phyloP scores from a whole-genome alignment of 805 yeast species.

The Candida oleophila region DNA sequence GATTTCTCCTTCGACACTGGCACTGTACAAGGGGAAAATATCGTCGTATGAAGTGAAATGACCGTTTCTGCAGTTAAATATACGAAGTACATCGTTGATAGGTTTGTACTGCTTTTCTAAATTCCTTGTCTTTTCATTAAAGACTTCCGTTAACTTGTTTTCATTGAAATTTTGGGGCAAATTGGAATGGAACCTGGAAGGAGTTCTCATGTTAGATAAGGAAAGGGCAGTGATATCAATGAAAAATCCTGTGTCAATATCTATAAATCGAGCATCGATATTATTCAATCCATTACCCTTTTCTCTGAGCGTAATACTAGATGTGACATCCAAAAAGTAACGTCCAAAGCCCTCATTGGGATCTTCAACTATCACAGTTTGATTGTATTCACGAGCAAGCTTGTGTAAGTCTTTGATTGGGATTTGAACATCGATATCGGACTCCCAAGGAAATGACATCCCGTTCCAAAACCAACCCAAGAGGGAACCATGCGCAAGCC shows the following conservation, averaged over 20 bases:
- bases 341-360: constrained; percentile 51
- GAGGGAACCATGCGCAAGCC: constrained; percentile 66
- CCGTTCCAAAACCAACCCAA: constrained; percentile 67
- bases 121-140: neutral
- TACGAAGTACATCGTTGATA: constrained; percentile 14
- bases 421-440: constrained; percentile 63
- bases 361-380: constrained; percentile 49
- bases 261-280: constrained; percentile 72
- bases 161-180: constrained; percentile 18
- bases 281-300: constrained; percentile 60
- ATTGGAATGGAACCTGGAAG: constrained; percentile 10
- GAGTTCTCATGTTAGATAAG: constrained; percentile 31
- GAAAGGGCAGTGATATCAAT: constrained; percentile 71
- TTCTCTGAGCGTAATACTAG: constrained; percentile 52
- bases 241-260: constrained; percentile 64
- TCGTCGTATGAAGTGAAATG: constrained; percentile 34
- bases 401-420: constrained; percentile 46
- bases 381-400: constrained; percentile 48
- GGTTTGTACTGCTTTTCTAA: constrained; percentile 18
- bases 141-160: constrained; percentile 8
- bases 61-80: constrained; percentile 41
- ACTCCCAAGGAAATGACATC: constrained; percentile 63
- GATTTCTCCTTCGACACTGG: constrained; percentile 50
- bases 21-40: constrained; percentile 42
- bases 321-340: constrained; percentile 48